Evolutionary conservation across 768 basidiomycete species (phyloP).

Genomic region (Auricularia auricula-judae): DNA sequence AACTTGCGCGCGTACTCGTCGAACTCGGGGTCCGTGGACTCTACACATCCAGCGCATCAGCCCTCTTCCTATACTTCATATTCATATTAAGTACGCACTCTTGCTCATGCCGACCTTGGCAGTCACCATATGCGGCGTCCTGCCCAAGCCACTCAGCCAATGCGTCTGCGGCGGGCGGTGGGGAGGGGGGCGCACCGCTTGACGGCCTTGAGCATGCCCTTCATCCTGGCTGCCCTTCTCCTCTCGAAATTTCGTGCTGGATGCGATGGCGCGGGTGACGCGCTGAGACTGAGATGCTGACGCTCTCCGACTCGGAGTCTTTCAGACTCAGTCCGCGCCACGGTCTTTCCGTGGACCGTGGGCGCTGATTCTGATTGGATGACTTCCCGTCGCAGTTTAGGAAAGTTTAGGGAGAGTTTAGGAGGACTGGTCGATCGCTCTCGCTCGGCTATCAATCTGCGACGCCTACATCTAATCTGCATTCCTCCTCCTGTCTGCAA

Average conservation of each 20-base stretch:
- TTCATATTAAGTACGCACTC: slow-evolving; percentile 36
- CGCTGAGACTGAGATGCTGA: neutral
- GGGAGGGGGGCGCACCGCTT: slow-evolving; percentile 28
- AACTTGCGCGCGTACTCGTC: slow-evolving; percentile 81
- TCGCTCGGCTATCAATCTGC: too few relatives aligned
- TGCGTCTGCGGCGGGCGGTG: neutral
- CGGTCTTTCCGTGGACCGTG: too few relatives aligned
- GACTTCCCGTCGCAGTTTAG: too few relatives aligned
- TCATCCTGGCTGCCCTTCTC: slow-evolving; percentile 38
- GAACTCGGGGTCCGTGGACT: slow-evolving; percentile 80
- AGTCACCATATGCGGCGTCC: slow-evolving; percentile 86
- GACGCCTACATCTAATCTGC: too few relatives aligned
- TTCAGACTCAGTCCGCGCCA: too few relatives aligned
- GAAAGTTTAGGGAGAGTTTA: too few relatives aligned
- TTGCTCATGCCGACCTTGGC: slow-evolving; percentile 85
- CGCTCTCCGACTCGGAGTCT: too few relatives aligned
- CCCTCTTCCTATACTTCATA: too few relatives aligned
- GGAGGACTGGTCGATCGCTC: too few relatives aligned
- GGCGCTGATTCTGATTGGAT: too few relatives aligned
- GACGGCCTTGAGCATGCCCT: slow-evolving; percentile 71
- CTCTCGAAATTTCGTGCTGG: neutral
- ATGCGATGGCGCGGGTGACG: neutral
- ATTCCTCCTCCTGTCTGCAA: too few relatives aligned
- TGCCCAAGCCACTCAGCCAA: slow-evolving; percentile 17
- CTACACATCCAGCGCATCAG: slow-evolving; percentile 21